A percentile compares a stretch with the other conserved stretches of the same genome.
These are phyloP conservation scores for Euphorbia pulcherrima DNA, from an alignment of 345 rosid species.

Conservation along the genomic window DNA sequence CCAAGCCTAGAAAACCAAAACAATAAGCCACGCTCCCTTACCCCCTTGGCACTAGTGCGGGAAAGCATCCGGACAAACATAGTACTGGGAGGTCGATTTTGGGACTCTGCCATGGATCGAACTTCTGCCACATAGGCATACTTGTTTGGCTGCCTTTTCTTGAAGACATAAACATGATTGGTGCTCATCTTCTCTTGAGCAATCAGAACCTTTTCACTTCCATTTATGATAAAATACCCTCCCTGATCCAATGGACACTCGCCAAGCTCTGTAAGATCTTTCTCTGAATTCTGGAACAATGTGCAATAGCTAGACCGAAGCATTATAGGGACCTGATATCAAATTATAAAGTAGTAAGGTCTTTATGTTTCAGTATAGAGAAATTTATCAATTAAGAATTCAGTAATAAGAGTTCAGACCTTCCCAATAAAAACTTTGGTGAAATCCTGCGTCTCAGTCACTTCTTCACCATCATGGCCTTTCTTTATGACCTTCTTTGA, in stretches of 20 bases:
- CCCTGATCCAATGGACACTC: conserved; percentile 99
- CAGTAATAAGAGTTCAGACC: conserved; percentile 44
- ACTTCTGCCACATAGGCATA: conserved; percentile 88
- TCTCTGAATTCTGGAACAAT: conserved; percentile 81
- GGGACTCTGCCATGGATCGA: conserved; percentile 95
- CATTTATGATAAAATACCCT: conserved; percentile 93
- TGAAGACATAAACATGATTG: conserved; percentile 93
- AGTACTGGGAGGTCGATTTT: conserved; percentile 92
- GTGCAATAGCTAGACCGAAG: conserved; percentile 95
- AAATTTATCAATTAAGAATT: conserved; percentile 1
- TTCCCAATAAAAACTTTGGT: conserved; percentile 94
- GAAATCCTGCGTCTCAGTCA: conserved; percentile 86
- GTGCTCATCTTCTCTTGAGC: conserved; percentile 99
- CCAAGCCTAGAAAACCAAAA: background rate
- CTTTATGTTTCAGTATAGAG: background rate
- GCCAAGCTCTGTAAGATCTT: conserved; percentile 96
- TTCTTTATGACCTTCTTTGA: conserved; percentile 86
- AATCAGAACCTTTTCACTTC: conserved; percentile 96
- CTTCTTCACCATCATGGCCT: conserved; percentile 99
- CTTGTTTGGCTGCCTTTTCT: conserved; percentile 95
- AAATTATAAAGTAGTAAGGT: conserved; percentile 6
- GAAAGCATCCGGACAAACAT: conserved; percentile 99
- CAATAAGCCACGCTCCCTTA: conserved; percentile 26
- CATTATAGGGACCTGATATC: conserved; percentile 85
- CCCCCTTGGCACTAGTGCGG: conserved; percentile 97